Conservation (phyloP, 1,284 basidiomycete genomes). For the Malassezia dermatis region DNA sequence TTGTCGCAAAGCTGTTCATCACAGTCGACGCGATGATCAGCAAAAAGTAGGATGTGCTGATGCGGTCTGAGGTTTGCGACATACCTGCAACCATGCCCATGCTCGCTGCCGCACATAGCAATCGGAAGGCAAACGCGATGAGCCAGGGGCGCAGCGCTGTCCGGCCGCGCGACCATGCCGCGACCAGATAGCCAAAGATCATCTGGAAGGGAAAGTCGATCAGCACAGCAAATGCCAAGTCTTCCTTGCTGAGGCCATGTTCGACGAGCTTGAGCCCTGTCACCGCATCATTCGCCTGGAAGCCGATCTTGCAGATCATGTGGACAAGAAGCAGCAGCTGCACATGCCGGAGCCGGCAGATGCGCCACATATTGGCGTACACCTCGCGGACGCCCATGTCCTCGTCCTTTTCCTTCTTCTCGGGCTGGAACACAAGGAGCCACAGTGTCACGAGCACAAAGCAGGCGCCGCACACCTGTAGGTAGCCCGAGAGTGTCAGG, state of each 20-base stretch:
- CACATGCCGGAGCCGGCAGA: constrained; percentile 82
- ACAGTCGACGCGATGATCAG: constrained; percentile 71
- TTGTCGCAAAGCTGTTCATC: constrained; percentile 75
- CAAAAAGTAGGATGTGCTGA: constrained; percentile 58
- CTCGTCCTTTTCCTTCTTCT: constrained; percentile 64
- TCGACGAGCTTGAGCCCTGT: constrained; percentile 91
- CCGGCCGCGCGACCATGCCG: constrained; percentile 59
- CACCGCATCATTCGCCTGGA: constrained; percentile 85
- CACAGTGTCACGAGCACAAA: constrained; percentile 77
- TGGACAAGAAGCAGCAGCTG: constrained; percentile 80
- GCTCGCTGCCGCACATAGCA: constrained; percentile 60
- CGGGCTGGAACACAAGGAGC: constrained; percentile 60
- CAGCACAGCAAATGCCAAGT: constrained; percentile 83
- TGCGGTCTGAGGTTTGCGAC: constrained; percentile 53
- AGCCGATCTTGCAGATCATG: constrained; percentile 86
- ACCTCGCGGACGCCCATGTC: constrained; percentile 85
- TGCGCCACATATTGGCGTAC: constrained; percentile 87
- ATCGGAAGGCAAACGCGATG: constrained; percentile 76
- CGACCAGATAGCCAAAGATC: constrained; percentile 87
- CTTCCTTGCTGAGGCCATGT: constrained; percentile 88
- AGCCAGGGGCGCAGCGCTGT: constrained; percentile 59
- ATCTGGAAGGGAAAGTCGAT: constrained; percentile 99
- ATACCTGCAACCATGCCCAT: constrained; percentile 75
- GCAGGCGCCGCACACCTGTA: constrained; percentile 72
- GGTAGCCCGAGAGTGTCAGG: constrained; percentile 68